Evolutionary conservation across 2,329 filamentous ascomycete genomes (phyloP).

Genomic region (Cercospora sp.): DNA sequence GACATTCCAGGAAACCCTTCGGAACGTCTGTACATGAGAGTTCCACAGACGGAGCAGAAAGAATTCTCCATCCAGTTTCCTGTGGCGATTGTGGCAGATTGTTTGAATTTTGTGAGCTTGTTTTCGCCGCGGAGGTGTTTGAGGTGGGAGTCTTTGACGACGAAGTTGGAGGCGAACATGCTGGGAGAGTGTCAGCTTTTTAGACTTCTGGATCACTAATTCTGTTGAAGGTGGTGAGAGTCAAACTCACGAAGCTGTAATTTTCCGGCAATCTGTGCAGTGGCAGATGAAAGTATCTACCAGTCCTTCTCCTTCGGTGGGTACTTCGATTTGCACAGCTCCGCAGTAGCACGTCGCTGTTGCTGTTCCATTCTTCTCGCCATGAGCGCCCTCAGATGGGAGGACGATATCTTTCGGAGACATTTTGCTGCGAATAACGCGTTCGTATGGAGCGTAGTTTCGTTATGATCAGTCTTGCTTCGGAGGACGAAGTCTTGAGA

Average conservation of each 20-base stretch:
- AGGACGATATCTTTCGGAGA: conserved; percentile 20
- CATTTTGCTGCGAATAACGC: neutral
- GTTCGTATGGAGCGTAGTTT: neutral
- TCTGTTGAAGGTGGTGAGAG: no score
- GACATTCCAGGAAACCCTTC: conserved; percentile 46
- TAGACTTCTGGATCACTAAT: no score
- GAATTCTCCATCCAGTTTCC: conserved; percentile 60
- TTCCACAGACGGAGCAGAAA: conserved; percentile 63
- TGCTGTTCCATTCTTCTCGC: conserved; percentile 38
- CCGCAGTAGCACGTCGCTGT: conserved; percentile 63
- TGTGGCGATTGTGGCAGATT: conserved; percentile 51
- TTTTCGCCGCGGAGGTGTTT: conserved; percentile 55
- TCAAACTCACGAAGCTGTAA: conserved; percentile 53
- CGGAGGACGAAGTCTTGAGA: no score
- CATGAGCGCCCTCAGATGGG: conserved; percentile 23
- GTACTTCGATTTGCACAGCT: conserved; percentile 55
- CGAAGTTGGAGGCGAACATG: conserved; percentile 63
- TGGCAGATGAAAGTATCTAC: conserved; percentile 59
- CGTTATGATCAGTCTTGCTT: no score
- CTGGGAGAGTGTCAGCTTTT: neutral
- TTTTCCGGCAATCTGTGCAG: conserved; percentile 58
- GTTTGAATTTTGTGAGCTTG: conserved; percentile 51
- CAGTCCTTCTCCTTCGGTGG: conserved; percentile 50
- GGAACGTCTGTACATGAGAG: conserved; percentile 58
- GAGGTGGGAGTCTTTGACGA: conserved; percentile 49